These are phyloP conservation scores for Syzygium oleosum DNA, from an alignment of 345 rosid species.

Conservation along the genomic window DNA sequence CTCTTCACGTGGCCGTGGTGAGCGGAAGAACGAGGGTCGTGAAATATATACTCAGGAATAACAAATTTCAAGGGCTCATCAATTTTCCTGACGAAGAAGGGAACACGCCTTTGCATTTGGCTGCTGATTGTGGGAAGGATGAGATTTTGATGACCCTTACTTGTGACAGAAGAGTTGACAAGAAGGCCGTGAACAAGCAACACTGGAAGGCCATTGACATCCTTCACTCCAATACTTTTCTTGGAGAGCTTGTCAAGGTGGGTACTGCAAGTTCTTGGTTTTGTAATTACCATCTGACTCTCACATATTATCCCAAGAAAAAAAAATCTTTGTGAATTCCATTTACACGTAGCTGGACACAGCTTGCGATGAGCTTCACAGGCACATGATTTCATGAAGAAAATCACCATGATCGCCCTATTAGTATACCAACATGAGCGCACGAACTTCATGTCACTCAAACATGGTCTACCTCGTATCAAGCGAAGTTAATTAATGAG, in stretches of 20 bases:
- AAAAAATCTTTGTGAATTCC: not conserved
- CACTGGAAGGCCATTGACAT: constrained; percentile 20
- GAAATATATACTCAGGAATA: constrained; percentile 2
- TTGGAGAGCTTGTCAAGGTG: constrained; percentile 1
- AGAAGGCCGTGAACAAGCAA: constrained; percentile 12
- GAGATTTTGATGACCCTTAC: constrained; percentile 7
- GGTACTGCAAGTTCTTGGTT: not conserved
- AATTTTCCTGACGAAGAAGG: constrained; percentile 24
- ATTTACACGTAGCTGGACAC: not conserved
- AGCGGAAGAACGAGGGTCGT: constrained; percentile 9
- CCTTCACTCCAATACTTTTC: constrained; percentile 8
- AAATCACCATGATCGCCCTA: not conserved
- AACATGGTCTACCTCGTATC: not conserved
- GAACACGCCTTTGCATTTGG: constrained; percentile 34
- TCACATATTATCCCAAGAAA: not conserved
- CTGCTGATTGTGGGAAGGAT: constrained; percentile 12
- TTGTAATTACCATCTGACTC: not conserved
- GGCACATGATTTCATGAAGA: not conserved
- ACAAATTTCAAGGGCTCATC: constrained; percentile 6
- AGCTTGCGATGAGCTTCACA: not conserved
- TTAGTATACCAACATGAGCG: not conserved
- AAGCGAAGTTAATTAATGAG: not conserved
- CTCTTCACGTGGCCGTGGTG: constrained; percentile 26
- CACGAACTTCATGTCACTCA: not conserved
- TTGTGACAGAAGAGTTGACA: constrained; percentile 15